Percentiles rank a stretch among this genome's conserved stretches.
phyloP scores from a whole-genome alignment of 1,139 yeast species.

The Groenewaldozyma sp. region DNA sequence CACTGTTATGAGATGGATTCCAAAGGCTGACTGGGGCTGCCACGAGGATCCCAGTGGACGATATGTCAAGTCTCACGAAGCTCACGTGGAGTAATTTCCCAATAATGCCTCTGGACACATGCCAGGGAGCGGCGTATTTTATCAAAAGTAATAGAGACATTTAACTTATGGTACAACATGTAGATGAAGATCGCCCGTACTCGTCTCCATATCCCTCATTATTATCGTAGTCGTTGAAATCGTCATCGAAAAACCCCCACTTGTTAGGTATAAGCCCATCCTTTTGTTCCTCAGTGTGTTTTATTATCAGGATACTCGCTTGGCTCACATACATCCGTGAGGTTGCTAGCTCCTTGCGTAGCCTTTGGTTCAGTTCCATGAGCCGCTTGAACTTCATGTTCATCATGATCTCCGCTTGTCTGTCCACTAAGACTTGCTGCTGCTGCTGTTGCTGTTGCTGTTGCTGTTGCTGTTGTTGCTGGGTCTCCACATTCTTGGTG shows the following conservation, averaged over 20 bases:
- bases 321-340: constrained; percentile 63
- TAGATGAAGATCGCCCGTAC: too few relatives aligned
- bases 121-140: too few relatives aligned
- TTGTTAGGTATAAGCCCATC: constrained; percentile 15
- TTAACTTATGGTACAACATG: constrained; percentile 10
- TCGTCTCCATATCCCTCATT: constrained; percentile 6
- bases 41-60: constrained; percentile 98
- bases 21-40: constrained; percentile 99
- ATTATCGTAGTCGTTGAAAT: constrained; percentile 11
- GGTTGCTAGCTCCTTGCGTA: constrained; percentile 44
- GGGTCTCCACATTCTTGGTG: too few relatives aligned
- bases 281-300: constrained; percentile 13
- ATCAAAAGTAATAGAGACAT: not conserved
- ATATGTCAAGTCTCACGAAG: constrained; percentile 71
- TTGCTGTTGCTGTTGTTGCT: not conserved
- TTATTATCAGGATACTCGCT: constrained; percentile 41
- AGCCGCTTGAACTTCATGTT: constrained; percentile 52
- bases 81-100: constrained; percentile 18
- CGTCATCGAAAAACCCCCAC: constrained; percentile 17
- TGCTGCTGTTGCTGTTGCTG: not conserved
- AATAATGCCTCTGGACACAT: too few relatives aligned
- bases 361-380: constrained; percentile 47
- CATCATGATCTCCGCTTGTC: constrained; percentile 19
- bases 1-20: constrained; percentile 99
- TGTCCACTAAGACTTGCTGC: not conserved